Evolutionary conservation across 2,329 filamentous ascomycete species (phyloP).

Genomic region (Aspergillus sp.): DNA sequence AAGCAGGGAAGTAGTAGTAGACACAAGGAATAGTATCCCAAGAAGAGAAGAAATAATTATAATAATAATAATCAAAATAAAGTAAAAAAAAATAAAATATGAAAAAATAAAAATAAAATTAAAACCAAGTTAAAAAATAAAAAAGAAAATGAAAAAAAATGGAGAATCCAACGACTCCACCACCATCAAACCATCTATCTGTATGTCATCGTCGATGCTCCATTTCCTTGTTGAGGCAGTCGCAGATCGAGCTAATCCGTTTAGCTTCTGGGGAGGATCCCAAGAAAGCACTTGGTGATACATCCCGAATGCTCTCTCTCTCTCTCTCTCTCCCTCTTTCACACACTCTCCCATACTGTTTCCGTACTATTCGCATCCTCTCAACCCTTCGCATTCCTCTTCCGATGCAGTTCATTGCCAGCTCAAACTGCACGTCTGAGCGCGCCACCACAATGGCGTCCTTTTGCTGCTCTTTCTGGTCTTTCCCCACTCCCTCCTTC

Average conservation of each 20-base stretch:
- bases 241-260: conserved; percentile 18
- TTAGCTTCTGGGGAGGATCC: neutral
- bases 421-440: conserved; percentile 22
- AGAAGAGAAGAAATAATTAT: neutral
- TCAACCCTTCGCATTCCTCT: conserved; percentile 3
- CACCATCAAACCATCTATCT: conserved; percentile 20
- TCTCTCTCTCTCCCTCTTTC: neutral
- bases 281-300: conserved; percentile 20
- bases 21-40: neutral
- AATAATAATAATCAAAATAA: conserved; percentile 3
- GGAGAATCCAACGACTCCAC: conserved; percentile 7
- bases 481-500: conserved; percentile 9
- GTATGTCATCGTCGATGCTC: conserved; percentile 25
- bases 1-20: neutral
- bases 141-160: conserved; percentile 8
- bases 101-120: neutral
- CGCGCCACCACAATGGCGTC: conserved; percentile 19
- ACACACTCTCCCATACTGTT: neutral
- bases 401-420: conserved; percentile 19
- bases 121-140: neutral
- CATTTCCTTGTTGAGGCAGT: conserved; percentile 24
- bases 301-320: conserved; percentile 15
- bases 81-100: conserved; percentile 5
- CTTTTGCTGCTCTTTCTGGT: conserved; percentile 4
- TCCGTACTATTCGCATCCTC: conserved; percentile 3